phyloP scores from a whole-genome alignment of 31 red algal genomes.

The Asparagopsis taxiformis region DNA sequence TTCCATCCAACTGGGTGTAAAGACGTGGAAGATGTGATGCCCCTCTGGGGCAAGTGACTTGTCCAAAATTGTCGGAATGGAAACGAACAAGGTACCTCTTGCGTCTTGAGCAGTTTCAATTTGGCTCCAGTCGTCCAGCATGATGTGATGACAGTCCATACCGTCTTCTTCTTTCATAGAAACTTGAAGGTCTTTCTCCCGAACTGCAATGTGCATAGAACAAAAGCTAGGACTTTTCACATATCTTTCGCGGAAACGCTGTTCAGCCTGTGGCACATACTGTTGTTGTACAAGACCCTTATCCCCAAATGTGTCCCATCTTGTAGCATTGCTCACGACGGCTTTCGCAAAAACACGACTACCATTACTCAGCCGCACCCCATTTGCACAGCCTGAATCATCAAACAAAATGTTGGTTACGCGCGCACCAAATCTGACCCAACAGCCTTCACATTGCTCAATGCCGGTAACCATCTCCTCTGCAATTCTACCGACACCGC shows the following conservation, averaged over 20 bases:
- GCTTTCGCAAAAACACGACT: slow-evolving; percentile 26
- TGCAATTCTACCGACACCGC: slow-evolving; percentile 82
- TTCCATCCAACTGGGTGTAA: slow-evolving; percentile 79
- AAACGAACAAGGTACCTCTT: slow-evolving; percentile 76
- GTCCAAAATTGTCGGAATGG: slow-evolving; percentile 85
- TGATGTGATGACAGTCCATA: slow-evolving; percentile 83
- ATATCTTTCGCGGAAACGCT: slow-evolving; percentile 63
- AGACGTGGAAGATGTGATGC: slow-evolving; percentile 87
- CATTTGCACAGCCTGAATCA: slow-evolving; percentile 26
- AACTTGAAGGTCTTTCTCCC: slow-evolving; percentile 14
- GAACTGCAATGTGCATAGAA: slow-evolving; percentile 71
- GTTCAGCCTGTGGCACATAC: slow-evolving; percentile 47
- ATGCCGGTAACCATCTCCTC: slow-evolving; percentile 68
- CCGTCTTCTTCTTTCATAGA: slow-evolving; percentile 35
- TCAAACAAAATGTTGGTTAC: slow-evolving; percentile 56
- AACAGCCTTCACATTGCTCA: slow-evolving; percentile 44
- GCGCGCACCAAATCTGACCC: slow-evolving; percentile 56
- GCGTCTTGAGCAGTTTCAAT: slow-evolving; percentile 68
- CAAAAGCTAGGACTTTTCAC: slow-evolving; percentile 76
- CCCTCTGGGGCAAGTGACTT: slow-evolving; percentile 67
- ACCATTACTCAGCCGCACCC: slow-evolving; percentile 61
- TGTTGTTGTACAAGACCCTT: slow-evolving; percentile 23
- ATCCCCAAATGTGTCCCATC: slow-evolving; percentile 88
- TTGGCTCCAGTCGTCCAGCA: slow-evolving; percentile 75
- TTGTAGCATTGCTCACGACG: slow-evolving; percentile 78